Evolutionary conservation across 2,329 filamentous ascomycete species (phyloP).

Genomic region (Pseudogymnoascus sp.): DNA sequence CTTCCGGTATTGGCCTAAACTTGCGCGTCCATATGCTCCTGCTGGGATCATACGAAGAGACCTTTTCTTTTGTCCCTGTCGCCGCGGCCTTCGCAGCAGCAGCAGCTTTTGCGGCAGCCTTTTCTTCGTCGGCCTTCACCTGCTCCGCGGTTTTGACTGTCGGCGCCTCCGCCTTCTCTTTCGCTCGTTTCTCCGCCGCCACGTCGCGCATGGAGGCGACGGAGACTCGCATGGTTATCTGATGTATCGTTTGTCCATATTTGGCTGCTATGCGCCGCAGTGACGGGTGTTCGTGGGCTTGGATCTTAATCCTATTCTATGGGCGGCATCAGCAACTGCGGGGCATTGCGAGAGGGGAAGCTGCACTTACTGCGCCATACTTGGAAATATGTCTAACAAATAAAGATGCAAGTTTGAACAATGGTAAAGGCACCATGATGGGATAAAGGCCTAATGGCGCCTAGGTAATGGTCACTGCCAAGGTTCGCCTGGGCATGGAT

Average conservation of each 20-base stretch:
- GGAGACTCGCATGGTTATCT: slow-evolving; percentile 57
- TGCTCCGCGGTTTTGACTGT: slow-evolving; percentile 60
- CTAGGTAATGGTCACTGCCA: neutral
- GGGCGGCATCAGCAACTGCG: neutral
- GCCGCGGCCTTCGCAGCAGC: slow-evolving; percentile 26
- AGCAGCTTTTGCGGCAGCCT: slow-evolving; percentile 33
- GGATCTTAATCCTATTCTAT: slow-evolving; percentile 58
- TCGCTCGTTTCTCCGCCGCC: slow-evolving; percentile 49
- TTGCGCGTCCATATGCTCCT: slow-evolving; percentile 54
- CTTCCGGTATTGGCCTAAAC: slow-evolving; percentile 55
- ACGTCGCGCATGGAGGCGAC: slow-evolving; percentile 51
- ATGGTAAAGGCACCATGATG: slow-evolving; percentile 55
- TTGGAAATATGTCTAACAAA: slow-evolving; percentile 60
- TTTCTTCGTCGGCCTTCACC: slow-evolving; percentile 44
- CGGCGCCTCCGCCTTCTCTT: slow-evolving; percentile 54
- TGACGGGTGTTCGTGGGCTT: slow-evolving; percentile 55
- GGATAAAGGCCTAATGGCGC: neutral
- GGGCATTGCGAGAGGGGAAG: neutral
- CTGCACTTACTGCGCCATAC: slow-evolving; percentile 55
- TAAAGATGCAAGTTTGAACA: slow-evolving; percentile 59
- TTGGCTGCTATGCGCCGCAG: slow-evolving; percentile 53
- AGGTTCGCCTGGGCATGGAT: slow-evolving; percentile 6
- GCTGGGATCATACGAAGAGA: slow-evolving; percentile 15
- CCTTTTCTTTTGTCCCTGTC: slow-evolving; percentile 19
- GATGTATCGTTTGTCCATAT: slow-evolving; percentile 57